Conservation (phyloP, 2,329 filamentous ascomycete genomes). For the Geoglossum cookeanum region DNA sequence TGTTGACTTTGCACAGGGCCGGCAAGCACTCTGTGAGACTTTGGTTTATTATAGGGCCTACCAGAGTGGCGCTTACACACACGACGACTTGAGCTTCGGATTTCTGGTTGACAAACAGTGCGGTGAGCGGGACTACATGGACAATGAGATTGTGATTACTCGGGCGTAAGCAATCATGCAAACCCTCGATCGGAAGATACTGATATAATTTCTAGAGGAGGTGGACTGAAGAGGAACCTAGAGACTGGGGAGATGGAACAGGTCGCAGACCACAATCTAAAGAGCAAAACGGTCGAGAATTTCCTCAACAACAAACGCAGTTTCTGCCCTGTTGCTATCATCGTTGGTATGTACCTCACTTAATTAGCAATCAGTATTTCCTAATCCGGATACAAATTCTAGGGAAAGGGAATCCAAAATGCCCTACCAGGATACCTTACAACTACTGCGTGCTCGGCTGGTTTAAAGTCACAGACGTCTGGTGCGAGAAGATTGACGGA, state of each 20-base stretch:
- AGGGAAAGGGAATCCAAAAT: conserved; percentile 32
- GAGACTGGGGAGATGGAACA: conserved; percentile 27
- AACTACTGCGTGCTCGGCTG: conserved; percentile 47
- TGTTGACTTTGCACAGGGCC: conserved; percentile 14
- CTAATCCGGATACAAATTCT: conserved; percentile 1
- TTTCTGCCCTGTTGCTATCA: conserved; percentile 33
- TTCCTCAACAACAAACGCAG: conserved; percentile 28
- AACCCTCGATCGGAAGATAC: not conserved
- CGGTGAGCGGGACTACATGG: conserved; percentile 37
- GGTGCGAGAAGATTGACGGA: conserved; percentile 36
- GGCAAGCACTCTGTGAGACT: conserved; percentile 43
- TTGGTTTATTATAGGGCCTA: conserved; percentile 42
- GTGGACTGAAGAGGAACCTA: conserved; percentile 28
- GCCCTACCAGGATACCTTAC: conserved; percentile 32
- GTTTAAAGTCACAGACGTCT: conserved; percentile 49
- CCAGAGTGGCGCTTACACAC: conserved; percentile 38
- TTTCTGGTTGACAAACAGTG: conserved; percentile 39
- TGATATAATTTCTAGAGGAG: conserved; percentile 25
- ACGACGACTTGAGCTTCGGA: conserved; percentile 29
- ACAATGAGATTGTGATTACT: conserved; percentile 42
- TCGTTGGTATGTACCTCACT: conserved; percentile 27
- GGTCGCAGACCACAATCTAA: conserved; percentile 25
- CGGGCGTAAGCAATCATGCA: conserved; percentile 31
- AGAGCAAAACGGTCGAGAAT: conserved; percentile 19
- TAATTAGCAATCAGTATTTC: not conserved